Conservation (phyloP, 805 yeast genomes). For the Lipomyces yamadae region DNA sequence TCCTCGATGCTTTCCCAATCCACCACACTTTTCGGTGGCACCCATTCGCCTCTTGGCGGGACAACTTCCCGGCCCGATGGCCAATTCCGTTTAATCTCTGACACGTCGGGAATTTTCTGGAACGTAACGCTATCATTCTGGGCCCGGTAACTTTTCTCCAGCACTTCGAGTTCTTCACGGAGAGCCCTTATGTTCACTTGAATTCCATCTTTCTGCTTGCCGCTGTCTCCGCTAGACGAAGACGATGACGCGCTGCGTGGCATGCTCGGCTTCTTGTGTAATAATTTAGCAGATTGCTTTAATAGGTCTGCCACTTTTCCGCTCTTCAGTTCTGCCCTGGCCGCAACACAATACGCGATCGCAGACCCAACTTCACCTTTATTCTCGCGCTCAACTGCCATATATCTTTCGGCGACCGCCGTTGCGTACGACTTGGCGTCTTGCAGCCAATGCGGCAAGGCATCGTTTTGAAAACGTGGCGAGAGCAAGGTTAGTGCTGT, state of each 20-base stretch:
- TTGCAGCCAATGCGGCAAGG: slow-evolving; percentile 39
- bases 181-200: slow-evolving; percentile 29
- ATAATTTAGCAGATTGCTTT: slow-evolving; percentile 7
- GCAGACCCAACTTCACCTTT: slow-evolving; percentile 42
- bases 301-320: slow-evolving; percentile 16
- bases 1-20: slow-evolving; percentile 24
- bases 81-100: slow-evolving; percentile 42
- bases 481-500: slow-evolving; percentile 40
- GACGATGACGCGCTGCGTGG: neutral
- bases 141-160: slow-evolving; percentile 36
- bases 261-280: slow-evolving; percentile 8
- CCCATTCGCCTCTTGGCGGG: slow-evolving; percentile 41
- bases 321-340: slow-evolving; percentile 35
- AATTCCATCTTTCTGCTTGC: slow-evolving; percentile 10
- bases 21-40: slow-evolving; percentile 37
- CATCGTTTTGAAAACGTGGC: slow-evolving; percentile 28
- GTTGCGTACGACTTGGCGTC: slow-evolving; percentile 39
- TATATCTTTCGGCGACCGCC: slow-evolving; percentile 41
- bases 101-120: slow-evolving; percentile 43
- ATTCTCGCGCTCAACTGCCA: slow-evolving; percentile 42
- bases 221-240: neutral
- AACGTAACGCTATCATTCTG: slow-evolving; percentile 45
- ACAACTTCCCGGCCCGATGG: slow-evolving; percentile 46
- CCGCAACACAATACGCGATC: slow-evolving; percentile 40
- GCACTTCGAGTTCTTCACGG: slow-evolving; percentile 27